phyloP scores from a whole-genome alignment of 345 rosid species.

The Linum usitatissimum region DNA sequence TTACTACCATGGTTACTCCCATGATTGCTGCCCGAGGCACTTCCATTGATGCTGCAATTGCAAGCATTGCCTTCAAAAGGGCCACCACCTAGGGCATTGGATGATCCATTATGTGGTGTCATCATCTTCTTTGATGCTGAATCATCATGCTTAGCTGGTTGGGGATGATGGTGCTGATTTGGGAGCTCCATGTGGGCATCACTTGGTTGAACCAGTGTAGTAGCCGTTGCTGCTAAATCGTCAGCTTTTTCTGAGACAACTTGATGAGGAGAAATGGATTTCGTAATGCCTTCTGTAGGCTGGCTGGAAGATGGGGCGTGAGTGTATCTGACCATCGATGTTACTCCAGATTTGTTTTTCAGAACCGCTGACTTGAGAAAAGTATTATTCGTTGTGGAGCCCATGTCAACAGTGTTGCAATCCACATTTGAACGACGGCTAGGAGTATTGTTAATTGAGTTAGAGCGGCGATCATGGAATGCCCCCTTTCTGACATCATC shows the following conservation, averaged over 20 bases:
- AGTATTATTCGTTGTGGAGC: constrained; percentile 33
- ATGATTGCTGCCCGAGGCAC: constrained; percentile 29
- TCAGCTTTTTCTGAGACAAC: constrained; percentile 19
- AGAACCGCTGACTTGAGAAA: constrained; percentile 18
- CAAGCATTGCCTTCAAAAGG: constrained; percentile 27
- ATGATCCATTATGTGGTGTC: constrained; percentile 35
- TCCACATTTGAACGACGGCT: constrained; percentile 34
- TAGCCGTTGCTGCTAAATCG: constrained; percentile 12
- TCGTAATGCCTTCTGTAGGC: constrained; percentile 19
- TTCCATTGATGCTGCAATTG: constrained; percentile 35
- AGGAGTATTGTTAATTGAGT: constrained; percentile 25
- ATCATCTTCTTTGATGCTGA: constrained; percentile 24
- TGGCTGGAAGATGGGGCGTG: constrained; percentile 22
- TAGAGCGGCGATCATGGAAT: constrained; percentile 17
- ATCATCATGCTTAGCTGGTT: constrained; percentile 23
- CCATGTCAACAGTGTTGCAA: constrained; percentile 40
- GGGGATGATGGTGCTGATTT: constrained; percentile 8
- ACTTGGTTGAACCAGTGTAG: constrained; percentile 18
- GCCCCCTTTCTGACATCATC: constrained; percentile 21
- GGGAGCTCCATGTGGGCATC: constrained; percentile 15
- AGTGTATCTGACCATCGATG: constrained; percentile 25
- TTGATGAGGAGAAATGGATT: constrained; percentile 14
- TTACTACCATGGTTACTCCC: constrained; percentile 43
- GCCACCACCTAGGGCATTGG: constrained; percentile 26
- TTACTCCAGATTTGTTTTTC: constrained; percentile 27